A percentile compares a stretch with the other conserved stretches of the same genome.
Conservation (phyloP, 208 protist species). For the Naegleria fowleri region DNA sequence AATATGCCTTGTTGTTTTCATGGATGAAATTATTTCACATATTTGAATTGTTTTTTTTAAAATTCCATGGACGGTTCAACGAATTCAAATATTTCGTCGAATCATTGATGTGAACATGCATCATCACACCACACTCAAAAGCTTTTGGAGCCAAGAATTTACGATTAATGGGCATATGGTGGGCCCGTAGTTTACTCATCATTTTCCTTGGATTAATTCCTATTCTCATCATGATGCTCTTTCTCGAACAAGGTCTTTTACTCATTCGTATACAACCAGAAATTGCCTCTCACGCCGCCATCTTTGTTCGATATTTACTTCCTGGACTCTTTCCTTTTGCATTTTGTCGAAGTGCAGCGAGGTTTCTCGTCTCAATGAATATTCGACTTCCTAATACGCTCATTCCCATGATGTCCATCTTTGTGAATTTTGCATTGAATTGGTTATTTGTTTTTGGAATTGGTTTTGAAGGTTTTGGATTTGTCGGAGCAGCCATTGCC, state of each 20-base stretch:
- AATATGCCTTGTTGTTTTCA: too few relatives aligned
- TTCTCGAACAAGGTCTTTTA: not conserved
- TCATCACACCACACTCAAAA: too few relatives aligned
- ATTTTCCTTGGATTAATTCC: not conserved
- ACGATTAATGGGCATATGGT: not conserved
- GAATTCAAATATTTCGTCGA: too few relatives aligned
- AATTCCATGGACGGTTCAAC: too few relatives aligned
- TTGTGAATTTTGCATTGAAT: not conserved
- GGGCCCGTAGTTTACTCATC: not conserved
- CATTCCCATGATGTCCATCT: not conserved
- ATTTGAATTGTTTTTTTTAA: too few relatives aligned
- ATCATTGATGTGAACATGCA: too few relatives aligned
- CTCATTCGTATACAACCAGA: not conserved
- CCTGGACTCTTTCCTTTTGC: not conserved
- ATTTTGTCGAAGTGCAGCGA: not conserved
- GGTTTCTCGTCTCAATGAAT: not conserved
- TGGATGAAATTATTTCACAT: too few relatives aligned
- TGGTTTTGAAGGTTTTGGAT: slow-evolving; percentile 11
- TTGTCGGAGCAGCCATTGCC: not conserved
- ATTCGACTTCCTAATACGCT: not conserved
- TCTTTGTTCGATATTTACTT: not conserved
- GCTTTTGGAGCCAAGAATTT: not conserved
- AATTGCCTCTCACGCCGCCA: not conserved
- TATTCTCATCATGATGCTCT: not conserved
- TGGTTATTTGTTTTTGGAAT: slow-evolving; percentile 17